These are phyloP conservation scores for Silene conica DNA, from an alignment of 148 eudicot genomes.

Conservation along the genomic window DNA sequence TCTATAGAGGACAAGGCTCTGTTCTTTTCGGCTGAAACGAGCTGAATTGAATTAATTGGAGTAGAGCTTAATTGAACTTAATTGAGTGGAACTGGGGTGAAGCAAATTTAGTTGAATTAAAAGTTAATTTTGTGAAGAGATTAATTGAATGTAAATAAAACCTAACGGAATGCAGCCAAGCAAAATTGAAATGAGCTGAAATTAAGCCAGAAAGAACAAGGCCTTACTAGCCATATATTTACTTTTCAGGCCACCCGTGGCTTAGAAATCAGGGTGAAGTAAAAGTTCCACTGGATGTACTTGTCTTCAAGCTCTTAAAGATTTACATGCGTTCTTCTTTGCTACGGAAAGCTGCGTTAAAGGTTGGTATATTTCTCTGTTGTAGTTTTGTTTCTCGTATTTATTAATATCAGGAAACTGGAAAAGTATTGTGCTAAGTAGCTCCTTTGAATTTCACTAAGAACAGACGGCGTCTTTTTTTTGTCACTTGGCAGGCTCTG, in stretches of 20 bases:
- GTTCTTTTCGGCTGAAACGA: too few species aligned
- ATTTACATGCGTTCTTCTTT: constrained; percentile 80
- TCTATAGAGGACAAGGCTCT: too few species aligned
- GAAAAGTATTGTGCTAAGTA: background rate
- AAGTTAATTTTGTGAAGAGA: too few species aligned
- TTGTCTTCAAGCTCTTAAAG: constrained; percentile 66
- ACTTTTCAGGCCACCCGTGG: constrained; percentile 86
- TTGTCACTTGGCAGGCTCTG: constrained; percentile 56
- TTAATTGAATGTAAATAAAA: too few species aligned
- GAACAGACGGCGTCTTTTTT: background rate
- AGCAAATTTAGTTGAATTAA: too few species aligned
- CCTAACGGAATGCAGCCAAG: too few species aligned
- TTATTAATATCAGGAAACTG: background rate
- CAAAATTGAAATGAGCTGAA: too few species aligned
- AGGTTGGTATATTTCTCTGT: constrained; percentile 43
- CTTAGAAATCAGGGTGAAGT: constrained; percentile 46
- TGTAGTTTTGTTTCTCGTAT: background rate
- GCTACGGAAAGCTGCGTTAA: constrained; percentile 85
- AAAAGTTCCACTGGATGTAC: constrained; percentile 70
- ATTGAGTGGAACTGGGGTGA: too few species aligned
- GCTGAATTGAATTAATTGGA: too few species aligned
- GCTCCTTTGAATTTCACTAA: constrained; percentile 7
- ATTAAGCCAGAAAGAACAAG: too few species aligned
- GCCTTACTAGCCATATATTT: background rate
- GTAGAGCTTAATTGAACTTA: too few species aligned